Evolutionary conservation across 73 alveolate species (phyloP).

Genomic region (Paramecium tetraurelia): DNA sequence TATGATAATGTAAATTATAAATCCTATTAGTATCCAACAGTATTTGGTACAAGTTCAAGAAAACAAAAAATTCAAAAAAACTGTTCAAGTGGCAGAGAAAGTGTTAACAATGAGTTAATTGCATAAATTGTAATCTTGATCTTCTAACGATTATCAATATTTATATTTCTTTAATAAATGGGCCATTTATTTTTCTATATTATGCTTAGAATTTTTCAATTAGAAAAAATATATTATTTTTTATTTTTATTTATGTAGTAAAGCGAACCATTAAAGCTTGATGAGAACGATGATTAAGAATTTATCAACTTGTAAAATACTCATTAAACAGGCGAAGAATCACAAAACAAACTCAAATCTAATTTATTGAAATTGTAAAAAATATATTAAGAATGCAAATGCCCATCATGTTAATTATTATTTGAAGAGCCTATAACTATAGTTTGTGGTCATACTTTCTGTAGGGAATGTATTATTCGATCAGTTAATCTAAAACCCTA

Average conservation of each 20-base stretch:
- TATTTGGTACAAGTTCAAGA: neutral
- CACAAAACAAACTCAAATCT: neutral
- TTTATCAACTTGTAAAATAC: neutral
- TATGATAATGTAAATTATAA: slow-evolving; percentile 17
- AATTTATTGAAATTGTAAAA: neutral
- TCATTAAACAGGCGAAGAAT: neutral
- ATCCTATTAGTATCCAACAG: neutral
- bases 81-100: neutral
- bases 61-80: neutral
- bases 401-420: neutral
- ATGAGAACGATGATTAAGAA: neutral
- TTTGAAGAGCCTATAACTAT: neutral
- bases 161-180: neutral
- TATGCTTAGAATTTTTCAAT: neutral
- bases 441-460: neutral
- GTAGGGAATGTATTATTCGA: neutral
- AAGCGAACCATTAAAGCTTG: neutral
- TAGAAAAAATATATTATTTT: too few species aligned
- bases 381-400: neutral
- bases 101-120: neutral
- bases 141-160: neutral
- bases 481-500: neutral
- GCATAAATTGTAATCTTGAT: neutral
- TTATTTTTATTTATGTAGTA: neutral
- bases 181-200: neutral